phyloP scores from a whole-genome alignment of 345 rosid genomes.

The Hypericum perforatum region DNA sequence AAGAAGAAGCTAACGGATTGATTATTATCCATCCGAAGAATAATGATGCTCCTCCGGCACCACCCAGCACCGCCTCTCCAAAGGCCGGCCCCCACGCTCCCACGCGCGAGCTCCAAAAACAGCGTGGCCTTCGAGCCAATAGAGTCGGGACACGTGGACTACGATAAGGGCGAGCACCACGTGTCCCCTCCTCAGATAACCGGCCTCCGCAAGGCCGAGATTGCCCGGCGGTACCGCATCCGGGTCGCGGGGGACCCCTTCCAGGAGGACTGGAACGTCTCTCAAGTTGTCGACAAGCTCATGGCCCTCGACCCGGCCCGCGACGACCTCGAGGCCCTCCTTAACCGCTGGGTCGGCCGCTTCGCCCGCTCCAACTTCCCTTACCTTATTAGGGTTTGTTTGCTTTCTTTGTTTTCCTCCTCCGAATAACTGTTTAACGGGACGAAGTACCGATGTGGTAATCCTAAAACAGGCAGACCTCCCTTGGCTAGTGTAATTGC shows the following conservation, averaged over 20 bases:
- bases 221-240: conserved; percentile 50
- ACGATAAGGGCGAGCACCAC: conserved; percentile 59
- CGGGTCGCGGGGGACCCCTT: conserved; percentile 54
- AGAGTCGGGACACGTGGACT: conserved; percentile 56
- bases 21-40: too few species aligned
- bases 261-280: conserved; percentile 83
- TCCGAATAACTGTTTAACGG: too few species aligned
- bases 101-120: conserved; percentile 26
- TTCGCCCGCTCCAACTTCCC: conserved; percentile 75
- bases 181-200: conserved; percentile 48
- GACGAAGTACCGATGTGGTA: too few species aligned
- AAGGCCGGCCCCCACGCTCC: conserved; percentile 1
- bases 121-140: conserved; percentile 38
- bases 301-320: conserved; percentile 40
- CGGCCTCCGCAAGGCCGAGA: conserved; percentile 57
- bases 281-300: conserved; percentile 51
- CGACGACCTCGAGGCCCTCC: conserved; percentile 43
- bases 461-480: background rate
- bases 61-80: too few species aligned
- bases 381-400: conserved; percentile 44
- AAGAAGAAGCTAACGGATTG: too few species aligned
- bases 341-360: conserved; percentile 85
- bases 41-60: too few species aligned
- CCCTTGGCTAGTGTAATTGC: too few species aligned
- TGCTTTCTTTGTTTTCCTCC: background rate